A percentile compares a stretch with the other conserved stretches of the same genome.
Evolutionary conservation across 768 basidiomycete genomes (phyloP).

Genomic region (Tricholoma flavovirens): DNA sequence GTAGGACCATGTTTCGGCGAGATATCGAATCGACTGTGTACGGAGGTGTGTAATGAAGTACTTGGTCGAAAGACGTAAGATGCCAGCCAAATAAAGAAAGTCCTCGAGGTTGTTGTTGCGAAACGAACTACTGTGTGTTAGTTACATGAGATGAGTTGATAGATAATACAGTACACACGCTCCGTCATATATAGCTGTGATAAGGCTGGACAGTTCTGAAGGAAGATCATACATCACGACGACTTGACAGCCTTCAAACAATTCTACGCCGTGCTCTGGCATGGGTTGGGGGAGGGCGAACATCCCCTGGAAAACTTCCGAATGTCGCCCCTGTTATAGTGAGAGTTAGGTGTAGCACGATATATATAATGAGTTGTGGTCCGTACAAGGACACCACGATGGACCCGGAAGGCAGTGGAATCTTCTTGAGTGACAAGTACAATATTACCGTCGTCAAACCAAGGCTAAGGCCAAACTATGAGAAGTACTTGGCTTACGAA

Average conservation of each 20-base stretch:
- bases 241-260: constrained; percentile 42
- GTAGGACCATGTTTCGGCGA: constrained; percentile 46
- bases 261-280: constrained; percentile 24
- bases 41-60: constrained; percentile 52
- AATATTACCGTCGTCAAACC: constrained; percentile 60
- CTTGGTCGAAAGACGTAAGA: constrained; percentile 54
- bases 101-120: constrained; percentile 37
- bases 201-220: constrained; percentile 41
- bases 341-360: not conserved
- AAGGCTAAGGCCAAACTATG: constrained; percentile 29
- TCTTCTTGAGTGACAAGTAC: constrained; percentile 39
- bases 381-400: constrained; percentile 39
- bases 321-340: constrained; percentile 41
- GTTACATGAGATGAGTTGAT: not conserved
- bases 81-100: constrained; percentile 51
- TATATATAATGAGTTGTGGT: not conserved
- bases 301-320: constrained; percentile 52
- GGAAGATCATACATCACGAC: constrained; percentile 50
- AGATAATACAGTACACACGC: constrained; percentile 31
- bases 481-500: not conserved
- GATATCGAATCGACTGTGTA: constrained; percentile 41
- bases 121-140: constrained; percentile 26
- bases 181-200: constrained; percentile 53
- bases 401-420: constrained; percentile 47
- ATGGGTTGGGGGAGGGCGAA: constrained; percentile 41